Base-by-base conservation (phyloP, 2,329 filamentous ascomycete species). In the Calycina herbarum region DNA sequence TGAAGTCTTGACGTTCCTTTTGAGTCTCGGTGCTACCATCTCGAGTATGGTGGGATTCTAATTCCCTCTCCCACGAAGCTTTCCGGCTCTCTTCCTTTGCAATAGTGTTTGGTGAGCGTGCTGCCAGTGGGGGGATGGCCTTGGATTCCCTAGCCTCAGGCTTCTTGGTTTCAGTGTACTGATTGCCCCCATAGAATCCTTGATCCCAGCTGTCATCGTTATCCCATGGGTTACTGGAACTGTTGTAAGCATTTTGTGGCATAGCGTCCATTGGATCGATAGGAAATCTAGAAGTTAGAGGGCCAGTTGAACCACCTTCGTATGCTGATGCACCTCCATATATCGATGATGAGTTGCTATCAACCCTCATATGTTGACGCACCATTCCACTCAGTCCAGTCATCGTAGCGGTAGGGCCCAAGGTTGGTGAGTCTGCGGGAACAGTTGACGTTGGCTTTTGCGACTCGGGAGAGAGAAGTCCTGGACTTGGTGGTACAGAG, bases 331-430 rank as follows among this genome's bases (percentile, higher is more conserved):
- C 79, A 31, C 67, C 69, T 5, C 85, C 86, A 70, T 92, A 93
- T 31, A 95, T 83, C 0, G 93, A 96, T 0, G 94, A 98, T 15
- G 87, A 85, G 66, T 89, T 89, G 78, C 94, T 98, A 69, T 89
- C 87, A 40, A 87, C 87, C 61, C 95, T 88, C 51, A 98, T 80
- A 80, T 98, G 95, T 68, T 94, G 89, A 38, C 90, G 87, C 57
- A 97, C 89, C 81, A 97, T 85, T 1, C 90, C 91, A 73, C 89
- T 94, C 17, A 97, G 82, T 0, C 92, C 93, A 20, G 80, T 79
- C 61, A 57, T 66, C 8, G 57, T 59, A 40, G 58, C 5, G 17
- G 81, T 81, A 0, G 91, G 89, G 1, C 90, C 90, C 5, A 97
- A 79, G 0, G 92, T 96, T 0, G 94, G 93, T 0, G 93, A 96